Percentiles rank a stretch among this genome's conserved stretches.
phyloP scores from a whole-genome alignment of 2,329 filamentous ascomycete species.

The Phyllosticta ampelicida region DNA sequence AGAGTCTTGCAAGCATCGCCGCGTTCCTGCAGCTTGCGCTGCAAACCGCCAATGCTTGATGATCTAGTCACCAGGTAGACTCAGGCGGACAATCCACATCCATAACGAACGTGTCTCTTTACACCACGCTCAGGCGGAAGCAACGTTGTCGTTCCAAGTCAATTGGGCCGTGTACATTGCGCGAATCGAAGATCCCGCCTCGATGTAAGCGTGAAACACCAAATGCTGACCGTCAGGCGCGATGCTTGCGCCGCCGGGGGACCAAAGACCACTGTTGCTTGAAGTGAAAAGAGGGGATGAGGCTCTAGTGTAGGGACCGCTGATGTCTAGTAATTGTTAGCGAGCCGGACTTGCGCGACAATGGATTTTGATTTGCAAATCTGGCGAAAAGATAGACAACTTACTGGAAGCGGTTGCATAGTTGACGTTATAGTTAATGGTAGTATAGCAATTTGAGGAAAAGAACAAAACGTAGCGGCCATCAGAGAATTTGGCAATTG shows the following conservation, averaged over 20 bases:
- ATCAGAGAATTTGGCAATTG: constrained; percentile 35
- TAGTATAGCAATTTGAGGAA: constrained; percentile 49
- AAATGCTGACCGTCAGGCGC: constrained; percentile 3
- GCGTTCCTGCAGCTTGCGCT: background rate
- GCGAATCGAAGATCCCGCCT: constrained; percentile 3
- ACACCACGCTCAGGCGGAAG: background rate
- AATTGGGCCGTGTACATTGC: constrained; percentile 2
- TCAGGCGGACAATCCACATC: background rate
- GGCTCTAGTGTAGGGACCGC: constrained; percentile 8
- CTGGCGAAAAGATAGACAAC: background rate
- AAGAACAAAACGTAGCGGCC: constrained; percentile 52
- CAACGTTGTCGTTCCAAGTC: constrained; percentile 1
- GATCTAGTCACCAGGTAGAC: background rate
- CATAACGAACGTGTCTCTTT: background rate
- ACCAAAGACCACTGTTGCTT: constrained; percentile 6
- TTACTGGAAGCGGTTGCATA: constrained; percentile 38
- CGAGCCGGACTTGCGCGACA: background rate
- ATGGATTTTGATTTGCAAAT: background rate
- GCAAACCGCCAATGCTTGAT: background rate
- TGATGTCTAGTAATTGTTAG: constrained; percentile 2
- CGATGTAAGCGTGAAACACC: constrained; percentile 8
- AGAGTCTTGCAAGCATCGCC: background rate
- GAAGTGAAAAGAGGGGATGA: constrained; percentile 7
- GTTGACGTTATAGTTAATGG: constrained; percentile 45
- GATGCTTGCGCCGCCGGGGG: constrained; percentile 9